Percentiles rank a stretch among this genome's conserved stretches.
Conservation (phyloP, 2,329 filamentous ascomycete genomes). For the Fusarium foetens region DNA sequence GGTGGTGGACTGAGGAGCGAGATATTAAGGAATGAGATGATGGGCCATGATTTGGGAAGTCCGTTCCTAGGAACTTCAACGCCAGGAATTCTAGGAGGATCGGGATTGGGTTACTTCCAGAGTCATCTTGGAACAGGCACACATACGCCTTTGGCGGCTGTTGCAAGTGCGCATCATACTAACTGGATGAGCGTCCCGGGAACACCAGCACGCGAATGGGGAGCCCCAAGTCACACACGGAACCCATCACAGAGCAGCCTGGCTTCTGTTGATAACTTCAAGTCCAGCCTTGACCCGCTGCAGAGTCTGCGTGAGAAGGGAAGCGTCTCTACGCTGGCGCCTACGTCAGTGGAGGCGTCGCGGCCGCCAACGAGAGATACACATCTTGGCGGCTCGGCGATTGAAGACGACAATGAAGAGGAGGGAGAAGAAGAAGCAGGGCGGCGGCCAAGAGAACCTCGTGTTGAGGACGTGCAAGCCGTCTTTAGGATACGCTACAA, state of each 20-base stretch:
- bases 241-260: conserved; percentile 60
- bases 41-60: conserved; percentile 59
- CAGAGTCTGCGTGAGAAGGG: conserved; percentile 65
- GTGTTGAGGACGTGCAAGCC: conserved; percentile 89
- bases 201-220: conserved; percentile 28
- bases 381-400: conserved; percentile 50
- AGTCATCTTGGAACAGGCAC: conserved; percentile 80
- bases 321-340: conserved; percentile 70
- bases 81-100: conserved; percentile 74
- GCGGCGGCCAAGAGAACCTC: conserved; percentile 67
- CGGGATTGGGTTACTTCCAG: conserved; percentile 85
- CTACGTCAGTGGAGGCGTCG: conserved; percentile 63
- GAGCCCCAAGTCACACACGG: conserved; percentile 50
- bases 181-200: conserved; percentile 49
- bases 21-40: conserved; percentile 49
- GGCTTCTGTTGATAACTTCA: conserved; percentile 56
- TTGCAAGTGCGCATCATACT: conserved; percentile 70
- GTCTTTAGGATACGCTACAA: conserved; percentile 91
- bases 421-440: conserved; percentile 44
- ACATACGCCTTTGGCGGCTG: conserved; percentile 81
- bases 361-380: conserved; percentile 68
- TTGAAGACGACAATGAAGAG: conserved; percentile 52
- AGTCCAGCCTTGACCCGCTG: conserved; percentile 52
- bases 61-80: conserved; percentile 70
- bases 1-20: conserved; percentile 45